phyloP scores from a whole-genome alignment of 2,329 filamentous ascomycete species.

The Alternaria sp. region DNA sequence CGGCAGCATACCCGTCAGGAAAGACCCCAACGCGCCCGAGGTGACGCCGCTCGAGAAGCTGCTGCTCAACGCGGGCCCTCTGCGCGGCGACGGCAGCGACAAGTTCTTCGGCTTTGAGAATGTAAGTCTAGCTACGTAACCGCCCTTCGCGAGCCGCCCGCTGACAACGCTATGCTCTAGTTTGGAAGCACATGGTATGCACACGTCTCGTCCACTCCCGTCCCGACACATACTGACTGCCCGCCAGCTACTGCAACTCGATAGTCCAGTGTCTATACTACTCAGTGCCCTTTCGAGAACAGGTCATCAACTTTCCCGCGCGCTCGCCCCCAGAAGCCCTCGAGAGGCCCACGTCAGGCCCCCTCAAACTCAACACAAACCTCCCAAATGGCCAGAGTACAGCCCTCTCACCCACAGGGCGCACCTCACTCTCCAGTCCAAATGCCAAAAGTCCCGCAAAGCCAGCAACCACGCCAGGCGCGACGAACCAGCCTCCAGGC shows the following conservation, averaged over 20 bases:
- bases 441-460: slow-evolving; percentile 43
- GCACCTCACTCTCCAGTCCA: slow-evolving; percentile 44
- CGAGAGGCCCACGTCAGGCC: slow-evolving; percentile 57
- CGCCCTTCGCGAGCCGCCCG: slow-evolving; percentile 11
- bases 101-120: slow-evolving; percentile 99
- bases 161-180: slow-evolving; percentile 56
- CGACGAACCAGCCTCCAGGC: slow-evolving; percentile 61
- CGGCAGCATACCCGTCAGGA: slow-evolving; percentile 60
- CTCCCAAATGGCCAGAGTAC: slow-evolving; percentile 42
- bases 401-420: slow-evolving; percentile 64
- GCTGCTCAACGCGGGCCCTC: slow-evolving; percentile 81
- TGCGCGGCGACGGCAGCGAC: slow-evolving; percentile 88
- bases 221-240: slow-evolving; percentile 16
- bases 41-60: slow-evolving; percentile 73
- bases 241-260: slow-evolving; percentile 90
- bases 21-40: slow-evolving; percentile 63
- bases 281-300: slow-evolving; percentile 89
- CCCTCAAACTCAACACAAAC: slow-evolving; percentile 50
- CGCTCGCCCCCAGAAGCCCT: slow-evolving; percentile 73
- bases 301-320: slow-evolving; percentile 88
- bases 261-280: slow-evolving; percentile 98
- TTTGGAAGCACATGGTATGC: slow-evolving; percentile 96
- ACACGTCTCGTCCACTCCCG: background rate
- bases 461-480: slow-evolving; percentile 53
- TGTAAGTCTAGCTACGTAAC: slow-evolving; percentile 62